phyloP scores from a whole-genome alignment of 2,329 filamentous ascomycete species.

The Arthrobotrys conoides region DNA sequence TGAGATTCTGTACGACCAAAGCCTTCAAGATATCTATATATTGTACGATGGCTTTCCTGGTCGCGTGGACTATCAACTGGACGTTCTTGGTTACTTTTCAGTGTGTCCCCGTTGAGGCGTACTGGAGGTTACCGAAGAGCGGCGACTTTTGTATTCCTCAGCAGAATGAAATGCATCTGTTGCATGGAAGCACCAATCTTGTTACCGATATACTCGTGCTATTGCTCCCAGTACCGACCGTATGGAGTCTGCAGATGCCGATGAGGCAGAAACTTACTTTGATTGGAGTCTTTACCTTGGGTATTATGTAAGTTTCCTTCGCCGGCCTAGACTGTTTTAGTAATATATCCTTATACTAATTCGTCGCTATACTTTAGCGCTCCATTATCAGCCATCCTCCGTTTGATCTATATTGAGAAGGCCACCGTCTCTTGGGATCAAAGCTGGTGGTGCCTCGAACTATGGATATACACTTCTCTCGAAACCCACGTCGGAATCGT shows the following conservation, averaged over 20 bases:
- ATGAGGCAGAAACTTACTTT: conserved; percentile 69
- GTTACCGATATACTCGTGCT: conserved; percentile 74
- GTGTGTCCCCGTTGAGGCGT: conserved; percentile 66
- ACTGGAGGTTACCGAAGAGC: conserved; percentile 64
- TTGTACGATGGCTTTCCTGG: conserved; percentile 64
- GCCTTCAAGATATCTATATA: conserved; percentile 65
- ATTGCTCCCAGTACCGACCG: conserved; percentile 70
- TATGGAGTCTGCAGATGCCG: conserved; percentile 69
- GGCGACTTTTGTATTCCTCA: conserved; percentile 68
- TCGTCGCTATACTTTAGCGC: conserved; percentile 20
- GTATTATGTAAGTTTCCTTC: conserved; percentile 69
- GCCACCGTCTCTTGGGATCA: conserved; percentile 54
- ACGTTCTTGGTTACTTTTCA: conserved; percentile 67
- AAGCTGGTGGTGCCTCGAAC: conserved; percentile 54
- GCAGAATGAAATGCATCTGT: conserved; percentile 71
- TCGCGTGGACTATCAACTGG: conserved; percentile 66
- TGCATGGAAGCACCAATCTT: conserved; percentile 74
- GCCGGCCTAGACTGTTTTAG: neutral
- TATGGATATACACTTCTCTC: conserved; percentile 64
- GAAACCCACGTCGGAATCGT: conserved; percentile 71
- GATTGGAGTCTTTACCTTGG: conserved; percentile 70
- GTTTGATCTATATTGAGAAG: conserved; percentile 53
- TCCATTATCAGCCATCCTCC: conserved; percentile 51
- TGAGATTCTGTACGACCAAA: conserved; percentile 66
- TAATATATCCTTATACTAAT: conserved; percentile 10